Evolutionary conservation across 2,329 filamentous ascomycete genomes (phyloP).

Genomic region (Monosporascus sp.): DNA sequence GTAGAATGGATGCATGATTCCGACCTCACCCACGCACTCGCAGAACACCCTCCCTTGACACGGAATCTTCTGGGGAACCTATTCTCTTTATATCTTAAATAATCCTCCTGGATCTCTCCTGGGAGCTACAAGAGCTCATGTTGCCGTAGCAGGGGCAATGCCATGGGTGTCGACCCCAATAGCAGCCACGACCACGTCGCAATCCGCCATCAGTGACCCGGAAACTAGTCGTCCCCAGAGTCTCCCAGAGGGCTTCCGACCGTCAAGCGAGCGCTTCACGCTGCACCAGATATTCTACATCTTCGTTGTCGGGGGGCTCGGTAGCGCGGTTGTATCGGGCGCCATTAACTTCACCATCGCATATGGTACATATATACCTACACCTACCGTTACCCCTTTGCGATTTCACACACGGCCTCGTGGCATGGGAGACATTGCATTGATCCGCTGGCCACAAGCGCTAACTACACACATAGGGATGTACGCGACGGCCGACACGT

Average conservation of each 20-base stretch:
- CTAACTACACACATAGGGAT: slow-evolving; percentile 32
- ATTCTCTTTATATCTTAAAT: no score
- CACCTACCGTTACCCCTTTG: slow-evolving; percentile 2
- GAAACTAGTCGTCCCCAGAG: not conserved
- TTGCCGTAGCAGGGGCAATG: not conserved
- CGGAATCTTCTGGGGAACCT: no score
- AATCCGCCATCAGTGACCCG: not conserved
- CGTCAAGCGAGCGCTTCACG: slow-evolving; percentile 36
- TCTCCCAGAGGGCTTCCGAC: not conserved
- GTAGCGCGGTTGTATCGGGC: slow-evolving; percentile 42
- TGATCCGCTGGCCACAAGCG: not conserved
- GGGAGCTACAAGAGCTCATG: no score
- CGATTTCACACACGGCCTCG: not conserved
- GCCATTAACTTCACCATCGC: slow-evolving; percentile 49
- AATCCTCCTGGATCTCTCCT: no score
- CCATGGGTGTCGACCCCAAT: not conserved
- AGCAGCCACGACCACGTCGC: not conserved
- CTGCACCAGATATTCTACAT: slow-evolving; percentile 44
- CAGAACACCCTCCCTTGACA: no score
- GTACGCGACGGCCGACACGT: slow-evolving; percentile 37
- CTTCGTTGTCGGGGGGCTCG: slow-evolving; percentile 42
- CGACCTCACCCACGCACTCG: no score
- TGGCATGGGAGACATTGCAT: no score
- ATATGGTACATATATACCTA: slow-evolving; percentile 34
- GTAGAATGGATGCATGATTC: no score